Evolutionary conservation across 2,329 filamentous ascomycete species (phyloP).

Genomic region (Xylaria multiplex): DNA sequence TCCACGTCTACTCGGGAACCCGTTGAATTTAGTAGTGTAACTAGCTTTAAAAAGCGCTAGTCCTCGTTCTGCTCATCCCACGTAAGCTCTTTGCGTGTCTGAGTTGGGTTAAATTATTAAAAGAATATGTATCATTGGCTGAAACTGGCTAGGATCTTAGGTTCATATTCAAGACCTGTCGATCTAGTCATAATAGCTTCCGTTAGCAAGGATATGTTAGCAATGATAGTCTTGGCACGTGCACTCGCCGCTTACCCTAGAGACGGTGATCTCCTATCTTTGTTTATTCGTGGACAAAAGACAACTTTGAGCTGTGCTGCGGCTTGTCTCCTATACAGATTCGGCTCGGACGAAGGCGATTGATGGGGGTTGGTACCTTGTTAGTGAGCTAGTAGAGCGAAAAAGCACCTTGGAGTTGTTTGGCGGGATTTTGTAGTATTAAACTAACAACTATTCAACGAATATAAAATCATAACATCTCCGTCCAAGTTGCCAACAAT

Average conservation of each 20-base stretch:
- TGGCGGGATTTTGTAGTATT: not conserved
- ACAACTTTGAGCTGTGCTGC: not conserved
- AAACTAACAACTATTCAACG: not conserved
- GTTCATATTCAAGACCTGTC: not conserved
- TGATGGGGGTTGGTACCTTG: not conserved
- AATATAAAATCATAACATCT: slow-evolving; percentile 8
- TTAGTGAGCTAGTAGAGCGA: not conserved
- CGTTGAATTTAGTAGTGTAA: too few relatives aligned
- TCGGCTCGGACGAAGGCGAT: not conserved
- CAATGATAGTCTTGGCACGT: not conserved
- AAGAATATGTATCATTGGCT: not conserved
- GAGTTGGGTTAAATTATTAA: not conserved
- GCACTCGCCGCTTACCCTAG: not conserved
- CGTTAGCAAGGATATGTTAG: not conserved
- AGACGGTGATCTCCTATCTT: not conserved
- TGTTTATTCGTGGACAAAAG: not conserved
- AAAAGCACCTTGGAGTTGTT: too few relatives aligned
- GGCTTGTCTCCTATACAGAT: not conserved
- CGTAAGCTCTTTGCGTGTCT: slow-evolving; percentile 6
- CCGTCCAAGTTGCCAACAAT: not conserved
- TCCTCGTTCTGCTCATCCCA: not conserved
- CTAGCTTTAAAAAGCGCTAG: not conserved
- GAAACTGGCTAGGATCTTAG: not conserved
- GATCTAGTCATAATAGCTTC: not conserved
- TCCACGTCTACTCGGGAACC: not conserved